These are phyloP conservation scores for Kodamaea sagamina DNA, from an alignment of 805 yeast species.

Conservation along the genomic window DNA sequence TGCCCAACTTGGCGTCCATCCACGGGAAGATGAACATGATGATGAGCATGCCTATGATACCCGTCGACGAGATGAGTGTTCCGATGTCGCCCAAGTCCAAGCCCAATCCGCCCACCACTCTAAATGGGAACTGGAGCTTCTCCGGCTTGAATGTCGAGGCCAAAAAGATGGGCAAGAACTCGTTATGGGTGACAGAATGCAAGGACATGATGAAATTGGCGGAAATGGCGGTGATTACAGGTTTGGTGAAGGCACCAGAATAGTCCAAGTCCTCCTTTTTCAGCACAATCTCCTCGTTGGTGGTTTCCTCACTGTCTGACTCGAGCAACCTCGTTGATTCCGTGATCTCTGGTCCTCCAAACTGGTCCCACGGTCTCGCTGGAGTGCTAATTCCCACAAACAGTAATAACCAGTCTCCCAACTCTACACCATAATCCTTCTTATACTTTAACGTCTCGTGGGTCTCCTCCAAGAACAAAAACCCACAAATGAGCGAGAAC, in stretches of 20 bases:
- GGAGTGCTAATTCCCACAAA: conserved; percentile 22
- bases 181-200: conserved; percentile 35
- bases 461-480: conserved; percentile 56
- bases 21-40: conserved; percentile 34
- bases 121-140: conserved; percentile 33
- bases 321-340: conserved; percentile 10
- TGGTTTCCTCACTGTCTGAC: conserved; percentile 6
- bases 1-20: conserved; percentile 35
- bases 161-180: conserved; percentile 40
- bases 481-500: conserved; percentile 37
- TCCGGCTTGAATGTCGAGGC: conserved; percentile 32
- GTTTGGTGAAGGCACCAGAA: conserved; percentile 29
- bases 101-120: conserved; percentile 41
- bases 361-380: conserved; percentile 24
- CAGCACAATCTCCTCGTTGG: conserved; percentile 2
- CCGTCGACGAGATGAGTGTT: conserved; percentile 37
- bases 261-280: conserved; percentile 6
- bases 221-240: conserved; percentile 32
- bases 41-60: conserved; percentile 37
- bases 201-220: conserved; percentile 38
- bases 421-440: conserved; percentile 47
- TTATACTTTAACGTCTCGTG: conserved; percentile 40
- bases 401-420: conserved; percentile 39
- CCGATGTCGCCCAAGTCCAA: conserved; percentile 35
- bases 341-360: not conserved